Base-by-base conservation (phyloP, 768 basidiomycete species). In the Boletus bicolor region DNA sequence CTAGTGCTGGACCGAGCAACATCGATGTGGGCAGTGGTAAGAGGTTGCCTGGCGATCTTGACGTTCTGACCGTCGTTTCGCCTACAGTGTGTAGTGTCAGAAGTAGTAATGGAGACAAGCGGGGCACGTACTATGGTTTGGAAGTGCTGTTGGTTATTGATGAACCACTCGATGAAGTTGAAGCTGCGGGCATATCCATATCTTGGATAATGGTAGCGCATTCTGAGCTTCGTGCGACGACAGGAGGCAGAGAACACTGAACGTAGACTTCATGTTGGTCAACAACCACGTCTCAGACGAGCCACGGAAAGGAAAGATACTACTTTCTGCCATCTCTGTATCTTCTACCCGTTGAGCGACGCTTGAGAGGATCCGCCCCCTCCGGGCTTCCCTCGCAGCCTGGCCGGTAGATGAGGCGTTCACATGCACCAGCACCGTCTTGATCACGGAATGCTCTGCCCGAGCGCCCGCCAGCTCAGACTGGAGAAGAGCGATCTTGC, bases 401-500 rank as follows among this genome's bases (percentile, higher is more conserved):
- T 55, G 57, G 14, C 34, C 14, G 34, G 44, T 17, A 28, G 44
- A 24, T 12, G 12, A 0, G 8, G 32, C 51, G 4, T 56, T 32
- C 14, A 6, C 10, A 21, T 58, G 53, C 15, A 49, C 8, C 3
- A 24, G 30, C 14, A 21, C 6, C 38, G 24, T 34, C 63, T 53
- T 59, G 49, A 57, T 19, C 8, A 34, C 15, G 7, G 36, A 24
- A 21, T 63, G 50, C 17, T 60, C 55, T 11, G 41, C 35, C 28
- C 30, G 46, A 14, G 57, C 30, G 6, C n/a, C 19, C 0, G 48
- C 53, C 3, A 62, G 26, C 28, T 47, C 65, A 5, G 52, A 51
- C 38, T 56, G 42, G 1, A 58, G 37, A 28, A 58, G 48, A 2
- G 30, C n/a, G 3, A 62, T 58, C 53, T 55, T 64, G 21, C 44